A percentile compares a stretch with the other conserved stretches of the same genome.
Conservation (phyloP, 1,139 yeast genomes). For the Lodderomyces pseudojiufengensis region DNA sequence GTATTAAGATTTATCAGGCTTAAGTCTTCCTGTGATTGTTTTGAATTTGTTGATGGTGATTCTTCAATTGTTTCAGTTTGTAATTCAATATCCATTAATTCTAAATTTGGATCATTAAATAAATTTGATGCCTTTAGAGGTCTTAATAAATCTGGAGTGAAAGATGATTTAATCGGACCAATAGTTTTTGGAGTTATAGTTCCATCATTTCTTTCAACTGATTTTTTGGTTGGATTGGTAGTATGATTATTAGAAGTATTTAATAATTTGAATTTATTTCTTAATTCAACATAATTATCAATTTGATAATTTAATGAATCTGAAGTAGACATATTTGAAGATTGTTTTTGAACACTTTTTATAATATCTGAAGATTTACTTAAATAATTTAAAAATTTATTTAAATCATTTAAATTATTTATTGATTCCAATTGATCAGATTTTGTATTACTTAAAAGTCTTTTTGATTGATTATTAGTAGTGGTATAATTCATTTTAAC, state of each 20-base stretch:
- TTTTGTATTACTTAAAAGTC: slow-evolving; percentile 11
- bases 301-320: slow-evolving; percentile 33
- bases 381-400: slow-evolving; percentile 39
- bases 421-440: slow-evolving; percentile 40
- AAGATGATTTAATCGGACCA: slow-evolving; percentile 2
- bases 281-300: slow-evolving; percentile 28
- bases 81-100: slow-evolving; percentile 11
- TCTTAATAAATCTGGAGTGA: slow-evolving; percentile 22
- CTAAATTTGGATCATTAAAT: slow-evolving; percentile 14
- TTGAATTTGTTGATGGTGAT: slow-evolving; percentile 4
- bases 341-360: slow-evolving; percentile 34
- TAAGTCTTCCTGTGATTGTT: too few relatives aligned
- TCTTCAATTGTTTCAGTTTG: slow-evolving; percentile 16
- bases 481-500: slow-evolving; percentile 4
- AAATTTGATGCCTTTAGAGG: slow-evolving; percentile 21
- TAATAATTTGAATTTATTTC: slow-evolving; percentile 23
- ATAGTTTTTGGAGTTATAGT: neutral
- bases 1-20: slow-evolving; percentile 3
- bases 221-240: too few relatives aligned
- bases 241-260: slow-evolving; percentile 7
- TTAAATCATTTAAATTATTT: slow-evolving; percentile 41
- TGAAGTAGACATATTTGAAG: slow-evolving; percentile 12
- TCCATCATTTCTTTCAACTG: neutral
- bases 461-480: slow-evolving; percentile 1
- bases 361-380: slow-evolving; percentile 39